phyloP scores from a whole-genome alignment of 1,284 basidiomycete species.

The Wolfiporia cocos region DNA sequence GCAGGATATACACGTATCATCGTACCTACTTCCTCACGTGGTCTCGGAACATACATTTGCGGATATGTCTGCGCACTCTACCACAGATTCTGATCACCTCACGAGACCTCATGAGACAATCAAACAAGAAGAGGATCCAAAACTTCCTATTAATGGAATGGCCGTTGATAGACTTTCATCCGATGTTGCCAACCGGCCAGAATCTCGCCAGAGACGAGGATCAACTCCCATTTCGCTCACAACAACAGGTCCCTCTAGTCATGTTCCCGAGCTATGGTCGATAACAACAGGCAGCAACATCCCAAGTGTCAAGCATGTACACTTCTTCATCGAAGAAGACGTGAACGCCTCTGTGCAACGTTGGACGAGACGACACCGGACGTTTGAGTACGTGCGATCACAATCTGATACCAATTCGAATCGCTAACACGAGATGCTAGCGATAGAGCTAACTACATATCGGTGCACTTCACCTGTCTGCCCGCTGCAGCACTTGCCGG shows the following conservation, averaged over 20 bases:
- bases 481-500: conserved; percentile 23
- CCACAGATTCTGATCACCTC: too few relatives aligned
- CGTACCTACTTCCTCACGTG: too few relatives aligned
- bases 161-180: too few relatives aligned
- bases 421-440: not conserved
- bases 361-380: conserved; percentile 17
- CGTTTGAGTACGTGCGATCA: conserved; percentile 19
- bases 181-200: too few relatives aligned
- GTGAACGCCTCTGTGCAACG: conserved; percentile 21
- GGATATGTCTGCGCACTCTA: too few relatives aligned
- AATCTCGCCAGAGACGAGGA: too few relatives aligned
- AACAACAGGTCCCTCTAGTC: conserved; percentile 6
- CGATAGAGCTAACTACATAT: conserved; percentile 19
- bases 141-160: too few relatives aligned
- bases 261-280: conserved; percentile 37
- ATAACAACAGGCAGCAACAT: conserved; percentile 25
- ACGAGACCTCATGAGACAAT: too few relatives aligned
- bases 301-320: conserved; percentile 23
- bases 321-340: conserved; percentile 30
- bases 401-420: not conserved
- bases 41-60: too few relatives aligned
- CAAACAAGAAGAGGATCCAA: too few relatives aligned
- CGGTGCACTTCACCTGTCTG: conserved; percentile 37
- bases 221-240: too few relatives aligned
- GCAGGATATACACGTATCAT: too few relatives aligned